phyloP scores from a whole-genome alignment of 176 grass and related monocot genomes.

The Olyra latifolia region DNA sequence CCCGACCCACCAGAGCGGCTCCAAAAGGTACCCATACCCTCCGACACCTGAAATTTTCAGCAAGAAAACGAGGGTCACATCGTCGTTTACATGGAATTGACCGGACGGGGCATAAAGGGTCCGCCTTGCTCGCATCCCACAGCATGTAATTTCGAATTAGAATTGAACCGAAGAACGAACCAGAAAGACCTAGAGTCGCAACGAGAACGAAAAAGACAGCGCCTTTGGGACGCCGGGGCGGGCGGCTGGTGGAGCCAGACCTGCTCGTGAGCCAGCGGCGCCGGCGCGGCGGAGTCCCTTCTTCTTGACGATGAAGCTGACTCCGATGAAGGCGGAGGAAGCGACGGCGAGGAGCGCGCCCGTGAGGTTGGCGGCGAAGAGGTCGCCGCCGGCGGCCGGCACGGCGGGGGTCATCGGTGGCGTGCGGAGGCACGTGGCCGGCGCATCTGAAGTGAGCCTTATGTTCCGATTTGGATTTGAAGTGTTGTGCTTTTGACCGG shows the following conservation, averaged over 20 bases:
- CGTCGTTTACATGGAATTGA: constrained; percentile 22
- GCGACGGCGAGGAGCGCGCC: constrained; percentile 79
- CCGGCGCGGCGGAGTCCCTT: constrained; percentile 90
- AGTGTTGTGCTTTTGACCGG: background rate
- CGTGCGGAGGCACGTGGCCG: constrained; percentile 29
- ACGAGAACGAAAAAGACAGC: constrained; percentile 17
- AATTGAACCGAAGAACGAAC: background rate
- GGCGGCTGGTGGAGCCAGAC: constrained; percentile 25
- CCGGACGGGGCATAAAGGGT: constrained; percentile 3
- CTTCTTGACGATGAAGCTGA: constrained; percentile 99
- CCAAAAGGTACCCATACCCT: constrained; percentile 87
- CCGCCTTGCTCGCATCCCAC: constrained; percentile 1
- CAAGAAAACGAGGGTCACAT: constrained; percentile 3
- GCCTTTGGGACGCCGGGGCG: constrained; percentile 2
- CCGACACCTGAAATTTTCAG: constrained; percentile 59
- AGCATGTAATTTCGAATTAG: constrained; percentile 19
- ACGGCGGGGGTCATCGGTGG: constrained; percentile 36
- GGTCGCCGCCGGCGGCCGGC: constrained; percentile 43
- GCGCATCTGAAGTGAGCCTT: constrained; percentile 32
- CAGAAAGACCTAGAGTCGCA: constrained; percentile 30
- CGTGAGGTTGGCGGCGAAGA: constrained; percentile 85
- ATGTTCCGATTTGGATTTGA: background rate
- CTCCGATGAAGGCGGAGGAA: constrained; percentile 93
- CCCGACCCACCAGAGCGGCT: constrained; percentile 98
- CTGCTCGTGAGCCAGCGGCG: constrained; percentile 61